Percentiles rank a stretch among this genome's conserved stretches.
phyloP scores from a whole-genome alignment of 495 filamentous ascomycete species.

The Apodospora peruviana region DNA sequence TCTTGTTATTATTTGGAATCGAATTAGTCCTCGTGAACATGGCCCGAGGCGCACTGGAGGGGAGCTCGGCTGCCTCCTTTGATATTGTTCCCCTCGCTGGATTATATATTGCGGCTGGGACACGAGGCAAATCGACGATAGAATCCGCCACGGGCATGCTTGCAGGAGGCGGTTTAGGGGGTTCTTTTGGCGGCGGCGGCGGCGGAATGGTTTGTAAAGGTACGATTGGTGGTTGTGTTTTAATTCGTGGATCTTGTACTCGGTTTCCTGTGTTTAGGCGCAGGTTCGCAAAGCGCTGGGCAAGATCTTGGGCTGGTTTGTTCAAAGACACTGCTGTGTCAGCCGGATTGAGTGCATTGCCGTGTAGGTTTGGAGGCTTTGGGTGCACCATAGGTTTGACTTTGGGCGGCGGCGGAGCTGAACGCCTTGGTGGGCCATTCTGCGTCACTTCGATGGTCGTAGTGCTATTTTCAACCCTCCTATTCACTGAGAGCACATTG shows the following conservation, averaged over 20 bases:
- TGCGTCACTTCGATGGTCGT: neutral
- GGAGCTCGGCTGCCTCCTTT: slow-evolving; percentile 44
- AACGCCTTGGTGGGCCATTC: slow-evolving; percentile 10
- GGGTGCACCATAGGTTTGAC: slow-evolving; percentile 52
- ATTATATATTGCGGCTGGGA: slow-evolving; percentile 82
- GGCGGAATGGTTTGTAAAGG: neutral
- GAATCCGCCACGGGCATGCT: slow-evolving; percentile 35
- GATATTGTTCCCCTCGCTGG: slow-evolving; percentile 56
- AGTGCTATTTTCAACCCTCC: neutral
- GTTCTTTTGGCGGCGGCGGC: neutral
- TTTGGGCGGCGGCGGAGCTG: slow-evolving; percentile 12
- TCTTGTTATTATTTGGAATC: slow-evolving; percentile 17
- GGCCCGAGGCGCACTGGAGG: slow-evolving; percentile 42
- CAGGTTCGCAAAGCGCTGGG: slow-evolving; percentile 55
- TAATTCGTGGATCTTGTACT: slow-evolving; percentile 32
- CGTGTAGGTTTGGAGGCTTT: slow-evolving; percentile 58
- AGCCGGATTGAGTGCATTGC: slow-evolving; percentile 36
- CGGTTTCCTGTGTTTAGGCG: slow-evolving; percentile 27
- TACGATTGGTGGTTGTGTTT: slow-evolving; percentile 30
- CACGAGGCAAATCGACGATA: slow-evolving; percentile 57
- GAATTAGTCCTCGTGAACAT: slow-evolving; percentile 46
- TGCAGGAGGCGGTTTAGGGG: neutral
- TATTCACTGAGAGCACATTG: neutral
- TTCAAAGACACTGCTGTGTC: neutral
- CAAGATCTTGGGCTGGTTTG: slow-evolving; percentile 37